A percentile compares a stretch with the other conserved stretches of the same genome.
Evolutionary conservation across 495 filamentous ascomycete species (phyloP).

Genomic region (Schizothecium vesticola): DNA sequence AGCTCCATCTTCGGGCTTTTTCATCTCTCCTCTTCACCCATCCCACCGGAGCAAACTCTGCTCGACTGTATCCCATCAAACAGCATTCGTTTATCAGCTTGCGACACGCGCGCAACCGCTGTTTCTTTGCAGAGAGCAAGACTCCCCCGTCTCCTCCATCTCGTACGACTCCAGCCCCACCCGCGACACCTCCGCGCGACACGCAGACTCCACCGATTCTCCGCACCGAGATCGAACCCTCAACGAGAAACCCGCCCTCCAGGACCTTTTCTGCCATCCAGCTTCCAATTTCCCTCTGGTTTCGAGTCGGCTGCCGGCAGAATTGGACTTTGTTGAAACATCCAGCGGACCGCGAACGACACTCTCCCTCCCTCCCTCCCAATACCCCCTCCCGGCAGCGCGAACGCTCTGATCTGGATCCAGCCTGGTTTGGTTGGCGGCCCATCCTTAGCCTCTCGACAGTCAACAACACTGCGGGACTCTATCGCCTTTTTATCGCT

Average conservation of each 20-base stretch:
- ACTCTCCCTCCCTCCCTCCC: not conserved
- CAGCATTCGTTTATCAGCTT: not conserved
- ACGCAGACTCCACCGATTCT: not conserved
- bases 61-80: not conserved
- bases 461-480: not conserved
- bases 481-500: not conserved
- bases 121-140: not conserved
- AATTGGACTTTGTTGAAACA: not conserved
- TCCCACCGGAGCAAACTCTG: not conserved
- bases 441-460: not conserved
- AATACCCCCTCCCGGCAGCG: not conserved
- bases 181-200: not conserved
- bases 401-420: conserved; percentile 3
- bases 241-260: not conserved
- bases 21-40: not conserved
- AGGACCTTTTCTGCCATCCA: not conserved
- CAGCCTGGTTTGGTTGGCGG: not conserved
- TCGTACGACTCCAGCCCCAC: not conserved
- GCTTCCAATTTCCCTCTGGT: not conserved
- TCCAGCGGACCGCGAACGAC: not conserved
- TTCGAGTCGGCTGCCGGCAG: not conserved
- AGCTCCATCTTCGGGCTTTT: not conserved
- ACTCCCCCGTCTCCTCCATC: not conserved
- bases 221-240: not conserved
- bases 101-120: not conserved